These are phyloP conservation scores for Trypanosoma congolense DNA, from an alignment of 208 protist species.

Conservation along the genomic window DNA sequence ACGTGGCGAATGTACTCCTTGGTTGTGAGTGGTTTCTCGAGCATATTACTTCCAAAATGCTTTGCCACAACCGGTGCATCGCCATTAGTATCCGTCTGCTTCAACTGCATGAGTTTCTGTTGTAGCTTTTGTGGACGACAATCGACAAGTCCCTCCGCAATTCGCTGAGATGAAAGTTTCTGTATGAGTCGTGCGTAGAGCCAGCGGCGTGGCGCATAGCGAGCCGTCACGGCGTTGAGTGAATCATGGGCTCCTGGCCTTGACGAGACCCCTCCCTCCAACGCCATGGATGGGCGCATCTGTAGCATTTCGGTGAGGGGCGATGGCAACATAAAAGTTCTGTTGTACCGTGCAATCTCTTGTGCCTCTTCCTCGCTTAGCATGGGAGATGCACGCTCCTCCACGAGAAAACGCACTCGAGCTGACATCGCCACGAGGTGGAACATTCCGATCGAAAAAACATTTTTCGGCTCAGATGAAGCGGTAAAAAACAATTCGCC, in stretches of 20 bases:
- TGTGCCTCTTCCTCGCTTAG: slow-evolving; percentile 23
- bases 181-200: slow-evolving; percentile 16
- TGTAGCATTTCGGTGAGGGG: slow-evolving; percentile 58
- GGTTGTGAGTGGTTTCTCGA: slow-evolving; percentile 9
- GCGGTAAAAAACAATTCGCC: slow-evolving; percentile 9
- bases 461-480: slow-evolving; percentile 4
- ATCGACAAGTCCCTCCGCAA: slow-evolving; percentile 14
- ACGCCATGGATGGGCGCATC: neutral
- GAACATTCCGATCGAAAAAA: slow-evolving; percentile 26
- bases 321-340: slow-evolving; percentile 31
- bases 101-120: slow-evolving; percentile 2
- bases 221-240: slow-evolving; percentile 6
- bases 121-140: neutral
- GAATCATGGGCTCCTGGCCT: neutral
- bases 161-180: slow-evolving; percentile 2
- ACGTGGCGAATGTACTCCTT: slow-evolving; percentile 29
- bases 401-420: slow-evolving; percentile 23
- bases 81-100: neutral
- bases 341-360: slow-evolving; percentile 46
- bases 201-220: slow-evolving; percentile 20
- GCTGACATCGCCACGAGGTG: slow-evolving; percentile 36
- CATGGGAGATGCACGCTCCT: slow-evolving; percentile 10
- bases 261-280: neutral
- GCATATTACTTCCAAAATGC: neutral
- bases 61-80: neutral